Base-by-base conservation (phyloP, 805 yeast species). In the Yarrowia divulgata region DNA sequence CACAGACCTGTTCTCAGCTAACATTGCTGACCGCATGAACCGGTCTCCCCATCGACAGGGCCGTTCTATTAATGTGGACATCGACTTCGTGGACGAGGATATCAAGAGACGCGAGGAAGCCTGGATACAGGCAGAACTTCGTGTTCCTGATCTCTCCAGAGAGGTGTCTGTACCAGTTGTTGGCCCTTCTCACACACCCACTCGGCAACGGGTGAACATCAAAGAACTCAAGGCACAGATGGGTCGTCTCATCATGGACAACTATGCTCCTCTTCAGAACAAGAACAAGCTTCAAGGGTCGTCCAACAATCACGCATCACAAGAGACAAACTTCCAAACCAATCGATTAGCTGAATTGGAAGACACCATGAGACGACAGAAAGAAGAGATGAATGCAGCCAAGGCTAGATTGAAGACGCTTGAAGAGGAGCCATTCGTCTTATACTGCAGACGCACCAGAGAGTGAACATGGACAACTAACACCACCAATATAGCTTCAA, bases 161-260 rank as follows among this genome's bases (percentile, higher is more conserved):
- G 52, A 49, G 37, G 19, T 29, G 29, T 23, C 29, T 23, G 29
- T 23, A 4, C 29, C 29, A 23, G 29, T 23, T 23, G 29, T 4
- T 23, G 29, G 29, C 29, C 29, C 29, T 23, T 23, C 29, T 23
- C 46, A 14, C 6, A 10, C 23, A 7, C n/a, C 57, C 10, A 34
- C 12, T 14, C 18, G 63, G 16, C 63, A 42, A 16, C 37, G 13
- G 10, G 39, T 43, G 16, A 29, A 23, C 32, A 42, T 43, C 37
- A 57, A 57, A n/a, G 64, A 57, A 43, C 37, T 57, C 29, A 57
- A n/a, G 32, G 64, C 37, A 0, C 64, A 57, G 12, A 29, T 57
- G 49, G 29, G 48, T 6, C 64, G 49, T 23, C 34, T 54, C 8
- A 9, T 39, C 32, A 54, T 54, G 60, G 45, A 54, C 8, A 39